Conservation (phyloP, 83 land plant species). For the Isoetes engelmannii region DNA sequence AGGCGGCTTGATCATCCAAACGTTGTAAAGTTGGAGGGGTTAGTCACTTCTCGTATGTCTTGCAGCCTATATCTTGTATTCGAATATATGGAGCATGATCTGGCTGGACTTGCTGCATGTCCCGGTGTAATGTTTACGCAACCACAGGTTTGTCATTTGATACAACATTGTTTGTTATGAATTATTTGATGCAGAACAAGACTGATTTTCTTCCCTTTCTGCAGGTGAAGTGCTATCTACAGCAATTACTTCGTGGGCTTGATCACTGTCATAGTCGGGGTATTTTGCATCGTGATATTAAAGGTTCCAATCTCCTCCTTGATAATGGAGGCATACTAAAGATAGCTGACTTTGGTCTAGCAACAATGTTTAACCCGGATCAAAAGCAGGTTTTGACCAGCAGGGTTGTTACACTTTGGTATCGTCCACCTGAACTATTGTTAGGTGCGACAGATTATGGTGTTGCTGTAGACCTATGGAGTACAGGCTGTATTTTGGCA, state of each 20-base stretch:
- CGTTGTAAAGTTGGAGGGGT: slow-evolving; percentile 55
- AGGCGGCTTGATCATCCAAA: slow-evolving; percentile 57
- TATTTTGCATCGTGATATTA: slow-evolving; percentile 60
- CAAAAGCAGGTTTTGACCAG: slow-evolving; percentile 63
- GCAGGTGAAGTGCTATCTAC: slow-evolving; percentile 70
- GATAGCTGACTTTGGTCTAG: slow-evolving; percentile 63
- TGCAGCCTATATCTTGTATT: slow-evolving; percentile 48
- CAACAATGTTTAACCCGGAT: slow-evolving; percentile 48
- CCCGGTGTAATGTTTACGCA: slow-evolving; percentile 48
- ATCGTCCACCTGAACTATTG: slow-evolving; percentile 64
- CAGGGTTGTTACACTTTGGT: slow-evolving; percentile 70
- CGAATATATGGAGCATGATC: slow-evolving; percentile 57
- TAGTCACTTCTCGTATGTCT: slow-evolving; percentile 74
- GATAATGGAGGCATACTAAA: slow-evolving; percentile 55
- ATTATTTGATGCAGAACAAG: not conserved
- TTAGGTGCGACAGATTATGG: slow-evolving; percentile 68
- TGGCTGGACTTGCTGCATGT: slow-evolving; percentile 57
- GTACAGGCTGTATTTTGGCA: slow-evolving; percentile 76
- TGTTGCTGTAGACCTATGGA: slow-evolving; percentile 62
- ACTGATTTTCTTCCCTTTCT: not conserved
- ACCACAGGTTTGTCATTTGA: slow-evolving; percentile 43
- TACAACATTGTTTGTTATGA: not conserved
- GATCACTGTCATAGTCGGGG: slow-evolving; percentile 59
- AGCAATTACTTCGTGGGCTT: slow-evolving; percentile 54
- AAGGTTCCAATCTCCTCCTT: slow-evolving; percentile 61